These are phyloP conservation scores for Colletotrichum sp. DNA, from an alignment of 2,329 filamentous ascomycete genomes.

Conservation along the genomic window DNA sequence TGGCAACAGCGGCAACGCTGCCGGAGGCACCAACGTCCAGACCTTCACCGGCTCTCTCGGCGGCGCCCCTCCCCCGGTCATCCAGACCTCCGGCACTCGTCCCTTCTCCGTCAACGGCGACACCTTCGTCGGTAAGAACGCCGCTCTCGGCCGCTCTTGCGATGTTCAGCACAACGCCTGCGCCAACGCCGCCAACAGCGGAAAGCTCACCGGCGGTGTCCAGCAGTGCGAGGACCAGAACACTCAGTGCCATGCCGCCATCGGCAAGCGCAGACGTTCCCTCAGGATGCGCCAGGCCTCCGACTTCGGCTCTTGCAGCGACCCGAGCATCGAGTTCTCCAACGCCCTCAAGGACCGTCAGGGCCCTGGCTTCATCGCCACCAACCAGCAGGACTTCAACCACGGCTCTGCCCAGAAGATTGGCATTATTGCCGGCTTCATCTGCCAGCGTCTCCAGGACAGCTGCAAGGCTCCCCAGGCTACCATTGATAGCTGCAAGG, in stretches of 20 bases:
- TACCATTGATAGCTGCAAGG: conserved; percentile 1
- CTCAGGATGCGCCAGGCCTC: conserved; percentile 22
- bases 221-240: conserved; percentile 49
- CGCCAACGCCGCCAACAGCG: conserved; percentile 52
- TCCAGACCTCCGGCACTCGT: conserved; percentile 36
- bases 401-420: conserved; percentile 52
- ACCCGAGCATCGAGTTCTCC: conserved; percentile 55
- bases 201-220: conserved; percentile 38
- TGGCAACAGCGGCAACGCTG: conserved; percentile 13
- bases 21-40: conserved; percentile 43
- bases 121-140: conserved; percentile 54
- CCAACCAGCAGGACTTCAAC: conserved; percentile 47
- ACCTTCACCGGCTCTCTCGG: conserved; percentile 48
- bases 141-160: conserved; percentile 52
- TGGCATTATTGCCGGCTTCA: conserved; percentile 49
- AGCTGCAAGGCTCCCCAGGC: conserved; percentile 25
- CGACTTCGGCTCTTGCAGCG: conserved; percentile 51
- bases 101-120: conserved; percentile 59
- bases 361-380: conserved; percentile 44
- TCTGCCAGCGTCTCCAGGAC: conserved; percentile 45
- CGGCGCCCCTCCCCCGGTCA: conserved; percentile 45
- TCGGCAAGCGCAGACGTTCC: conserved; percentile 24
- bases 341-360: conserved; percentile 51
- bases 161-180: conserved; percentile 56
- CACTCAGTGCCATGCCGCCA: conserved; percentile 35